These are phyloP conservation scores for Dendrobium chrysotoxum DNA, from an alignment of 106 monocot genomes.

Conservation along the genomic window DNA sequence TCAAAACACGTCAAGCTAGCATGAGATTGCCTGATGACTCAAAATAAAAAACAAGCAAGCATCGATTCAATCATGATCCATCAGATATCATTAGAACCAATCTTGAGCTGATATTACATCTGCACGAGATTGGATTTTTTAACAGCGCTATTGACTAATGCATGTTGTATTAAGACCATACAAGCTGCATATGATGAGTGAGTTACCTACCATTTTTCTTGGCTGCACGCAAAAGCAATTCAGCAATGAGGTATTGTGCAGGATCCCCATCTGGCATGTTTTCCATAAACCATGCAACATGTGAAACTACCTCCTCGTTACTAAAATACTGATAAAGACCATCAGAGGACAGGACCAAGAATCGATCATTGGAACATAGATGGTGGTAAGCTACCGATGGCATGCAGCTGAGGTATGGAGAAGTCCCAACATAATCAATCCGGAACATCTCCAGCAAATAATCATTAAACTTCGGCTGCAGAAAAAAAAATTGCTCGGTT, in stretches of 20 bases:
- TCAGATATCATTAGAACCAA: not conserved
- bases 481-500: not conserved
- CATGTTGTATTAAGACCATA: not conserved
- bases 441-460: conserved; percentile 91
- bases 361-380: conserved; percentile 65
- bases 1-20: not conserved
- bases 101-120: not conserved
- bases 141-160: not conserved
- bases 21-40: too few species aligned
- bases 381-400: conserved; percentile 79
- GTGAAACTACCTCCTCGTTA: conserved; percentile 94
- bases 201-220: conserved; percentile 68
- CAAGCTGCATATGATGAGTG: not conserved
- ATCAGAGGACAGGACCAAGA: conserved; percentile 84
- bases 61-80: too few species aligned
- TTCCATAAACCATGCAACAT: conserved; percentile 96
- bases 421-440: conserved; percentile 69
- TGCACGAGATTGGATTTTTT: not conserved
- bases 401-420: conserved; percentile 81
- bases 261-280: conserved; percentile 94
- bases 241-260: conserved; percentile 90
- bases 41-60: too few species aligned
- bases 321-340: conserved; percentile 97
- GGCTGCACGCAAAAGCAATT: conserved; percentile 86
- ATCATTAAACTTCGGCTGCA: conserved; percentile 82